Evolutionary conservation across 2,329 filamentous ascomycete species (phyloP), one percentile per base, ranked within the genome.

Genomic region (Cladosporium sp.): DNA sequence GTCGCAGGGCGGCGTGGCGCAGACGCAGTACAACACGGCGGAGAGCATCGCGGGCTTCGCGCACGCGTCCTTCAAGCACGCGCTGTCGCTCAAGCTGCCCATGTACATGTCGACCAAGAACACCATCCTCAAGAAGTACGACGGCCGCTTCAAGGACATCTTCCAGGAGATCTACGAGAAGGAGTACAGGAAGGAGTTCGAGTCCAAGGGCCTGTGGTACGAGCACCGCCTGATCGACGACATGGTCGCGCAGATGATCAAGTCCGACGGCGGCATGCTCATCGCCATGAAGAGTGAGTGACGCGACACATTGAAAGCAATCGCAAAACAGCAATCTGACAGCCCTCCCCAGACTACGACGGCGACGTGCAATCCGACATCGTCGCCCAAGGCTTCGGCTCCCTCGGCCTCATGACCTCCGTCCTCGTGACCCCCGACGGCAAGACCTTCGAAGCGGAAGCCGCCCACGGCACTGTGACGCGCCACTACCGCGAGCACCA

Each of bases 51-150:
- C 79, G 52, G 93, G 93, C 57, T 98, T 98, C 67, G 93, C 93
- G 53, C 93, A 97, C 70, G 87, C 93, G 58, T 91, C 85, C 63
- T 97, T 98, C 84, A 95, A 96, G 84, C 83, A 96, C 62, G 92
- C 93, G 33, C 76, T 97, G 43, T 79, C 83, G 72, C 93, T 95
- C 82, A 78, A 78, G 59, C 78, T 95, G 61, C 93, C 93, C n/a
- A 79, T 98, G 66, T 98, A 97, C 80, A 95, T 97, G 92, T 95
- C 89, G 81, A 98, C 93, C 74, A 98, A 98, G 86, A 97, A 97
- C 81, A 98, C 93, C 63, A 98, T 98, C 65, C 78, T 98, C 63
- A 98, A 98, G 81, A 92, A 91, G 74, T 98, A 98, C 76, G 93
- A 98, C 69, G 93, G 93, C 49, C 83, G 88, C 65, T 98, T 98